Conservation (phyloP, 148 eudicot species). For the Diospyros lotus region DNA sequence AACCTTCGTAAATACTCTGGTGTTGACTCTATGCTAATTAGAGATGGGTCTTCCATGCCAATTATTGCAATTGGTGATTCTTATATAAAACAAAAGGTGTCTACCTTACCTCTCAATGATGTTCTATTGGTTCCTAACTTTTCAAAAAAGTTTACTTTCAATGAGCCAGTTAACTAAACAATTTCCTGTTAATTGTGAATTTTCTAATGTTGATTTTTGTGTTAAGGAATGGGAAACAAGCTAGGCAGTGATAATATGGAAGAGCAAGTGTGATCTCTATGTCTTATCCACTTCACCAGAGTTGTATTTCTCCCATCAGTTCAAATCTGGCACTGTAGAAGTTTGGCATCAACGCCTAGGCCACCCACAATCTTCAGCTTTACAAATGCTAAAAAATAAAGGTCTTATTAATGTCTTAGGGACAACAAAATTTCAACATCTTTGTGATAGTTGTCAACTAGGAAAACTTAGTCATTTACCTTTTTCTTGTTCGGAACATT, state of each 20-base stretch:
- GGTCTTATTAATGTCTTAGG: neutral
- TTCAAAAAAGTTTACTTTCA: neutral
- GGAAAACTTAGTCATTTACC: neutral
- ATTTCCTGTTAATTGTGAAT: neutral
- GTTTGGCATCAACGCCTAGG: neutral
- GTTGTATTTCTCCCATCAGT: neutral
- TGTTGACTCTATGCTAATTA: neutral
- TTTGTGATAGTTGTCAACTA: neutral
- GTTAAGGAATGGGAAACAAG: conserved; percentile 8
- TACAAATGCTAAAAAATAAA: neutral
- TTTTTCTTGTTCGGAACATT: neutral
- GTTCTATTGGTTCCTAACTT: neutral
- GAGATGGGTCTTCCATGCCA: too few relatives aligned
- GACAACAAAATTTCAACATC: neutral
- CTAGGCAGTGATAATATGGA: neutral
- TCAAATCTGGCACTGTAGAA: neutral
- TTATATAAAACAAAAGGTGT: neutral
- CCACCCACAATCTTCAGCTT: neutral
- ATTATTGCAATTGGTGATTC: neutral
- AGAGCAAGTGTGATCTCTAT: conserved; percentile 1
- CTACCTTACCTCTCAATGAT: neutral
- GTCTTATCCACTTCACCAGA: neutral
- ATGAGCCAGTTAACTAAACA: neutral
- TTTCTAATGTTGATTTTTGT: conserved; percentile 2
- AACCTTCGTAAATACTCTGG: neutral